These are phyloP conservation scores for Epichloe gansuensis DNA, from an alignment of 2,329 filamentous ascomycete species.

Conservation along the genomic window DNA sequence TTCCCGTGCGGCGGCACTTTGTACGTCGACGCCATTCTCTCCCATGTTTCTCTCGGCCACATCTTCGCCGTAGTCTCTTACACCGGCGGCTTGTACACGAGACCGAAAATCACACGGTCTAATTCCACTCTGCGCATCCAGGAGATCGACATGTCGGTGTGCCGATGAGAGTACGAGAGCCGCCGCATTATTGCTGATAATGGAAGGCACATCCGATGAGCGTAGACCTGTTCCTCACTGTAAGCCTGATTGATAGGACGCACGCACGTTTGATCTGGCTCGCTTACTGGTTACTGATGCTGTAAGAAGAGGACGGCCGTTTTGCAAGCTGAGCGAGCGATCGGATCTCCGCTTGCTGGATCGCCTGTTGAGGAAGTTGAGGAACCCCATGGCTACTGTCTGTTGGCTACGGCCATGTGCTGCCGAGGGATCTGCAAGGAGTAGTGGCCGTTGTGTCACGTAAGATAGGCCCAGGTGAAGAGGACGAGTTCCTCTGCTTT, in stretches of 20 bases:
- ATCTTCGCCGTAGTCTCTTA: constrained; percentile 45
- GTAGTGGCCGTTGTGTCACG: background rate
- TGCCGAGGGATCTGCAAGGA: background rate
- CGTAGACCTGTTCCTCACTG: background rate
- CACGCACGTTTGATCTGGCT: background rate
- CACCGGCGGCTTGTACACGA: constrained; percentile 34
- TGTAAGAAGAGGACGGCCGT: background rate
- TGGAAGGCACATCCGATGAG: background rate
- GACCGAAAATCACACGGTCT: constrained; percentile 32
- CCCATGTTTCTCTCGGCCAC: constrained; percentile 45
- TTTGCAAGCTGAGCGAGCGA: background rate
- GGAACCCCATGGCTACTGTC: constrained; percentile 3
- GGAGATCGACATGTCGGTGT: constrained; percentile 3
- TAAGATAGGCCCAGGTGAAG: background rate
- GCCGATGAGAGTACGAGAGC: background rate
- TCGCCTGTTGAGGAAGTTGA: constrained; percentile 4
- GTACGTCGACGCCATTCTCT: constrained; percentile 21
- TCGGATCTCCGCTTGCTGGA: background rate
- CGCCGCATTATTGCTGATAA: background rate
- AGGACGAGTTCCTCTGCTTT: background rate
- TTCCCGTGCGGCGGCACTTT: constrained; percentile 19
- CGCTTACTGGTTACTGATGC: constrained; percentile 1
- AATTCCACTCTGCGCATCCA: constrained; percentile 25
- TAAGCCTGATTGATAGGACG: background rate
- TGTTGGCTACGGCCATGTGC: background rate